Base-by-base conservation (phyloP, 2,329 filamentous ascomycete species). In the Thielaviopsis euricoi region DNA sequence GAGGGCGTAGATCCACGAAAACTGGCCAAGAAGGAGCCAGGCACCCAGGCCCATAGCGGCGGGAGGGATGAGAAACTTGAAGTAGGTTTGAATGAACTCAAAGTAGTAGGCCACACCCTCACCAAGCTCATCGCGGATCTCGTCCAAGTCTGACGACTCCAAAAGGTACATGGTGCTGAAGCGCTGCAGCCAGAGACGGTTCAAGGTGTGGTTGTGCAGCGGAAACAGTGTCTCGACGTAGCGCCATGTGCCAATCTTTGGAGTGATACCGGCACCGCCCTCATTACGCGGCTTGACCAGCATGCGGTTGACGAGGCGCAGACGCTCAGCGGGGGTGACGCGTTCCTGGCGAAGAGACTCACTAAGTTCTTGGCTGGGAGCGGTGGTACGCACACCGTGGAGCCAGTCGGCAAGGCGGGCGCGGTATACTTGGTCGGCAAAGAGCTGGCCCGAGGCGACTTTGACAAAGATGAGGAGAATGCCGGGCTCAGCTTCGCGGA, bases 91-190 rank as follows among this genome's bases (percentile, higher is more conserved):
- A 33, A 94, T 78, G 67, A 97, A 97, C 46, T 90, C 89, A 68
- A 95, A 97, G 73, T 97, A 97, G 69, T 94, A 95, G 40, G 87
- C 91, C 60, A 96, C 86, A 67, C 82, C 85, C 69, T 91, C 85
- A 53, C 88, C 88, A 68, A 89, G 89, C 62, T 83, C 77, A 66
- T 89, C 77, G 25, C 86, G 80, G 62, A 95, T 89, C 52, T 80
- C 77, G 65, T 86, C 81, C n/a, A 94, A 73, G 64, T 89, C 80
- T 54, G 76, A 69, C 40, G 81, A 71, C 57, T 81, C 80, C 23
- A 90, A 73, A 50, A 83, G 76, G 61, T 85, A 85, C 68, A 86
- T 86, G 54, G 77, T 81, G 65, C 84, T 84, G 78, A 87, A 86
- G 62, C 83, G 77, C 66, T 84, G 82, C 62, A 95, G 79, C 79